phyloP scores from a whole-genome alignment of 2,329 filamentous ascomycete species.

The Daldinia eschscholtzii region DNA sequence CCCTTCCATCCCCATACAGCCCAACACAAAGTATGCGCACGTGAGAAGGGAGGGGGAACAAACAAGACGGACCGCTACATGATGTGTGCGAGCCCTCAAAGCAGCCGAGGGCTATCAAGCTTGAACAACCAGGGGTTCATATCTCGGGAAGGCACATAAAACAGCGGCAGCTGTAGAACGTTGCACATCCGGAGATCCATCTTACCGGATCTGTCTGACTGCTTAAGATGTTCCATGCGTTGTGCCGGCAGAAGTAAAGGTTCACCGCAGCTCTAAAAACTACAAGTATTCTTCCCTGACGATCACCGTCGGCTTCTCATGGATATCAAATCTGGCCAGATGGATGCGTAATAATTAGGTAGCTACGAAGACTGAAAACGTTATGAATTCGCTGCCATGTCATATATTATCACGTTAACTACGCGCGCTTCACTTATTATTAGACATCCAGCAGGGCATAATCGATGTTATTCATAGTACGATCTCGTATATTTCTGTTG shows the following conservation, averaged over 20 bases:
- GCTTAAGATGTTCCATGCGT: conserved; percentile 18
- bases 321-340: neutral
- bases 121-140: conserved; percentile 16
- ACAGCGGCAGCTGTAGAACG: conserved; percentile 36
- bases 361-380: neutral
- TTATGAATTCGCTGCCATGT: neutral
- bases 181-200: conserved; percentile 36
- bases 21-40: conserved; percentile 14
- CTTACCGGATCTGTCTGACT: conserved; percentile 43
- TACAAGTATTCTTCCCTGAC: neutral
- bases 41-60: conserved; percentile 22
- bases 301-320: neutral
- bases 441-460: neutral
- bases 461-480: conserved; percentile 14
- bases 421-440: neutral
- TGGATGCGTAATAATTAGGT: neutral
- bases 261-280: conserved; percentile 6
- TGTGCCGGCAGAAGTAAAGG: conserved; percentile 13
- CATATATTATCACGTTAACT: neutral
- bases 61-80: conserved; percentile 27
- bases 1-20: neutral
- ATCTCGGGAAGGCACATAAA: conserved; percentile 33
- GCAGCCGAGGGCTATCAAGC: conserved; percentile 28
- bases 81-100: neutral
- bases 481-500: conserved; percentile 43